Conservation (phyloP, 768 basidiomycete species). For the Tephrocybe sp. region DNA sequence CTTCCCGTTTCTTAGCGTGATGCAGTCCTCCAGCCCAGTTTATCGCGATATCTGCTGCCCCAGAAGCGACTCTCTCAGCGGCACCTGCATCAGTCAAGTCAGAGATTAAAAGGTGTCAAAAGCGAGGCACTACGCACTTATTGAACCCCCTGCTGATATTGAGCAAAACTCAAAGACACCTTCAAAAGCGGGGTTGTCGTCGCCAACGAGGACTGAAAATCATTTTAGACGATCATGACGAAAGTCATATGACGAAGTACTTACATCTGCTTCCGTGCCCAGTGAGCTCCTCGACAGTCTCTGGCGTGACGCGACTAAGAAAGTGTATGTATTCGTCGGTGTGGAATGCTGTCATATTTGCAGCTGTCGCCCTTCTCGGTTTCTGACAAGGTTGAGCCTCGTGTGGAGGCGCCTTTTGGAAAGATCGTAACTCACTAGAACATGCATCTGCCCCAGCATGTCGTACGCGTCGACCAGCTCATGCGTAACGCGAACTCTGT, state of each 20-base stretch:
- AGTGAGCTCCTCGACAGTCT: constrained; percentile 84
- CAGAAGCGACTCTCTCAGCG: constrained; percentile 75
- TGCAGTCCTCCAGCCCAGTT: constrained; percentile 99
- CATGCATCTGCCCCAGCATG: constrained; percentile 92
- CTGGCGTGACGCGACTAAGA: constrained; percentile 82
- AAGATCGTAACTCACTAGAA: constrained; percentile 57
- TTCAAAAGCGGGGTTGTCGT: constrained; percentile 96
- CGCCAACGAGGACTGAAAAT: constrained; percentile 61
- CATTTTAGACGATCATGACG: neutral
- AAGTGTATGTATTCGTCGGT: constrained; percentile 99
- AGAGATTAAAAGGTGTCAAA: neutral
- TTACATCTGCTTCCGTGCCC: constrained; percentile 83
- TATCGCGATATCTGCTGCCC: constrained; percentile 87
- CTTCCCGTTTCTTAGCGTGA: constrained; percentile 99
- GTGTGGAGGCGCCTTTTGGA: neutral
- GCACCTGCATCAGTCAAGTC: constrained; percentile 50
- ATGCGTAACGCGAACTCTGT: constrained; percentile 91
- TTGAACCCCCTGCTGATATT: constrained; percentile 93
- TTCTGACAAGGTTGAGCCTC: constrained; percentile 38
- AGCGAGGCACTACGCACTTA: constrained; percentile 50
- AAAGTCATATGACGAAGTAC: constrained; percentile 22
- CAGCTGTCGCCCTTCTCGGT: constrained; percentile 66
- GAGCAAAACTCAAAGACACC: constrained; percentile 97
- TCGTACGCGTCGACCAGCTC: constrained; percentile 88
- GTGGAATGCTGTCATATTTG: constrained; percentile 91